Evolutionary conservation across 345 rosid species (phyloP), one percentile per base, ranked within the genome.

Genomic region (Murraya koenigii): DNA sequence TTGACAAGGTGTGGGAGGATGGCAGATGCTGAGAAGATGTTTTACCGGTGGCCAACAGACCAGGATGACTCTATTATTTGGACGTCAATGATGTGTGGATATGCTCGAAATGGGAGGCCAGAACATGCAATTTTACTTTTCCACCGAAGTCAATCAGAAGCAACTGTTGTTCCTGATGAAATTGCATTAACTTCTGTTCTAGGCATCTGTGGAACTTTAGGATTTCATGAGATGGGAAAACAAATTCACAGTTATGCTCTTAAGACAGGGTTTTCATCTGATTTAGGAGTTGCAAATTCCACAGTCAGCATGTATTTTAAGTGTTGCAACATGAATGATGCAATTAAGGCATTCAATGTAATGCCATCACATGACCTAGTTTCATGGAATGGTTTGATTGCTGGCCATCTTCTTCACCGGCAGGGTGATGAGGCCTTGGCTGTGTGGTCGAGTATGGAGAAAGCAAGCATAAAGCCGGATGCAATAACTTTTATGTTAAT

Each of bases 311-410:
- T 90, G 98, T 92, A 92, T 77, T 85, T 92, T 3, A 89, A 90
- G 87, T 90, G 93, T 85, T 85, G 76, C 71, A 78, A 76, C 80
- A 83, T 78, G 55, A 74, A 39, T 61, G 82, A 82, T 59, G 91
- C 98, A 33, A 78, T 87, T 61, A 86, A 80, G 80, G 78, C 83
- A 54, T 93, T 93, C 73, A 71, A 87, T 75, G 19, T 36, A 3
- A 90, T 92, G 91, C 83, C 74, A 32, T 72, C 71, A 36, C 91
- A 79, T 39, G 89, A 93, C 73, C 61, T 86, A 76, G 88, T 92
- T 69, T 92, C 96, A 8, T 93, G 97, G 97, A 93, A 93, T 84
- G 82, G 91, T 79, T 86, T 95, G 83, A 80, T 95, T 71, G 81
- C 92, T 5, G 90, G 92, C 58, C 86, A 87, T 81, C 82, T 90